Evolutionary conservation across 176 grass and related monocot genomes (phyloP).

Genomic region (Eleusine coracana): DNA sequence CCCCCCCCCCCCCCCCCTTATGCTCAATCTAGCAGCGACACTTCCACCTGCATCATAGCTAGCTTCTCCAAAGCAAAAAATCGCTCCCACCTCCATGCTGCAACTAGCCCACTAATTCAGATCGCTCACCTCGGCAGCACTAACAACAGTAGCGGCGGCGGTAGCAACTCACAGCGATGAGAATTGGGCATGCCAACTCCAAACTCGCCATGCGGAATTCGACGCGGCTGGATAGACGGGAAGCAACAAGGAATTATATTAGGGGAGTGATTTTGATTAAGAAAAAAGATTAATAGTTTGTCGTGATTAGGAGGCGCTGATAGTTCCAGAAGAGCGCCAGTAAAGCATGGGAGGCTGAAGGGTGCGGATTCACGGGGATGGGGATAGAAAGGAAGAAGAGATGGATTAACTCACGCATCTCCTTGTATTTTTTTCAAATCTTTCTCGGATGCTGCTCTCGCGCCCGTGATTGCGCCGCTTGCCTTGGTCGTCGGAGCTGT

Average conservation of each 20-base stretch:
- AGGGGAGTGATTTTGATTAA: conserved; percentile 26
- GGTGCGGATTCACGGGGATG: conserved; percentile 52
- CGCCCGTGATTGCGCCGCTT: too few relatives aligned
- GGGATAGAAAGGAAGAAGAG: conserved; percentile 32
- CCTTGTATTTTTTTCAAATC: conserved; percentile 15
- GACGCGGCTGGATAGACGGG: conserved; percentile 31
- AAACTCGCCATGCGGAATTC: conserved; percentile 1
- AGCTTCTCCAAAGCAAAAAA: not conserved
- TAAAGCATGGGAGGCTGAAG: conserved; percentile 49
- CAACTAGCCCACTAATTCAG: conserved; percentile 36
- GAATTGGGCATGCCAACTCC: conserved; percentile 27
- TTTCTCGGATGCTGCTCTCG: not conserved
- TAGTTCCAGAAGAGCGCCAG: conserved; percentile 56
- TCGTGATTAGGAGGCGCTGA: conserved; percentile 37
- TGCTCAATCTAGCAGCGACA: conserved; percentile 46
- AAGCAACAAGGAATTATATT: not conserved
- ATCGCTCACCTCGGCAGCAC: conserved; percentile 11
- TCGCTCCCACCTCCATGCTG: not conserved
- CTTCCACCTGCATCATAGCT: conserved; percentile 43
- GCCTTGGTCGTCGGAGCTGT: too few relatives aligned
- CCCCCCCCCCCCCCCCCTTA: conserved; percentile 45
- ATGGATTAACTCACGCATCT: conserved; percentile 39
- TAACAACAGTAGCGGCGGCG: not conserved
- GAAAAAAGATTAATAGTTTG: conserved; percentile 16
- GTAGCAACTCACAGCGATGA: not conserved